Evolutionary conservation across 768 basidiomycete genomes (phyloP).

Genomic region (Nevesoporus exiguus): DNA sequence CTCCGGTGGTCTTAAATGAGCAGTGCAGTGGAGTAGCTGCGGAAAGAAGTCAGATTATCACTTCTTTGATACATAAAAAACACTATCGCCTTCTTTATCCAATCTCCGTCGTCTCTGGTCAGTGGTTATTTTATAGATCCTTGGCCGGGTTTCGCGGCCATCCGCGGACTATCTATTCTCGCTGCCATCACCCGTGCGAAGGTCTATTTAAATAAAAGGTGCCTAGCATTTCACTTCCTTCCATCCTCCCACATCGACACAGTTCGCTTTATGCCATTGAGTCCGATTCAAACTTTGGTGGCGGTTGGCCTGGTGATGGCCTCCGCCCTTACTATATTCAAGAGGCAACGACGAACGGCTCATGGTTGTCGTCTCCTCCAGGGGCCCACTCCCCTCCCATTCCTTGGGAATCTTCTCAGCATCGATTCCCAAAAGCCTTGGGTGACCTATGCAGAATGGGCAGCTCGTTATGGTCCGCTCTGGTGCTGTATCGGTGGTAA

Average conservation of each 20-base stretch:
- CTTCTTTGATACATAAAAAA: too few species aligned
- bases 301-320: not conserved
- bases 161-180: too few species aligned
- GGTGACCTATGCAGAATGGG: constrained; percentile 21
- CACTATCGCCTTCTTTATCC: not conserved
- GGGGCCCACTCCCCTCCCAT: constrained; percentile 18
- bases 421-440: constrained; percentile 19
- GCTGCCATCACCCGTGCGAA: too few species aligned
- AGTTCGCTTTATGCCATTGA: not conserved
- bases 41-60: too few species aligned
- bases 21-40: too few species aligned
- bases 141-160: too few species aligned
- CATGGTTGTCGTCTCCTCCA: constrained; percentile 11
- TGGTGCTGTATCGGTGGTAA: not conserved
- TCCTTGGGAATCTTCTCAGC: constrained; percentile 17
- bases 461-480: constrained; percentile 15
- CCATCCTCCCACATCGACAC: too few species aligned
- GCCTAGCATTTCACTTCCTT: not conserved
- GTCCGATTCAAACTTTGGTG: not conserved
- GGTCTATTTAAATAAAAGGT: not conserved
- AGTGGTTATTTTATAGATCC: not conserved
- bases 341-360: not conserved
- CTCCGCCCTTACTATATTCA: not conserved
- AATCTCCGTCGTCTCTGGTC: not conserved
- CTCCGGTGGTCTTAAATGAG: too few species aligned